Conservation (phyloP, 495 filamentous ascomycete genomes). For the Cairneyella variabilis region DNA sequence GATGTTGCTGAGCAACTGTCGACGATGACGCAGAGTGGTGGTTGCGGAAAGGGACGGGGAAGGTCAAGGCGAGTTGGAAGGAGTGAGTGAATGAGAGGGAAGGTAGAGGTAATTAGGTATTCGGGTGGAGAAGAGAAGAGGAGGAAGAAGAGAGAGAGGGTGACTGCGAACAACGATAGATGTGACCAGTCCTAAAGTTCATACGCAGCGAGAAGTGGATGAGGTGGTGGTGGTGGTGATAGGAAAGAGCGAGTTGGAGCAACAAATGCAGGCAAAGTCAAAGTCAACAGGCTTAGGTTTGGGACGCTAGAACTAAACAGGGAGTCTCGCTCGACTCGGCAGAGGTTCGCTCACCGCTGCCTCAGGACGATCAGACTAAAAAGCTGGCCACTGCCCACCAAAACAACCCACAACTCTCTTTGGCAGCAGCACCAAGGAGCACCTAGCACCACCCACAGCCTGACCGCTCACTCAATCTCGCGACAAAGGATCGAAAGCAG, state of each 20-base stretch:
- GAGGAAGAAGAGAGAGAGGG: conserved; percentile 30
- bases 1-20: conserved; percentile 16
- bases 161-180: conserved; percentile 29
- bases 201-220: conserved; percentile 13
- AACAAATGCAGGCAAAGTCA: not conserved
- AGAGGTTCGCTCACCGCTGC: not conserved
- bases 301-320: not conserved
- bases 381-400: not conserved
- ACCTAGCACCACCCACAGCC: not conserved
- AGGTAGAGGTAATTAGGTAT: conserved; percentile 7
- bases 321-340: too few species aligned
- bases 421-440: not conserved
- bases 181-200: conserved; percentile 22
- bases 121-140: conserved; percentile 21
- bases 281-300: not conserved
- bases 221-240: conserved; percentile 15
- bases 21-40: conserved; percentile 16
- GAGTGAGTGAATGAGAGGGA: conserved; percentile 20
- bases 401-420: not conserved
- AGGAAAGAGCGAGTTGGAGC: conserved; percentile 14
- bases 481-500: conserved; percentile 1
- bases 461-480: not conserved
- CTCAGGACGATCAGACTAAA: not conserved
- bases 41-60: not conserved
- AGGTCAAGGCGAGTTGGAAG: not conserved